Conservation (phyloP, 495 filamentous ascomycete species). For the Aspergillus heteromorphus region DNA sequence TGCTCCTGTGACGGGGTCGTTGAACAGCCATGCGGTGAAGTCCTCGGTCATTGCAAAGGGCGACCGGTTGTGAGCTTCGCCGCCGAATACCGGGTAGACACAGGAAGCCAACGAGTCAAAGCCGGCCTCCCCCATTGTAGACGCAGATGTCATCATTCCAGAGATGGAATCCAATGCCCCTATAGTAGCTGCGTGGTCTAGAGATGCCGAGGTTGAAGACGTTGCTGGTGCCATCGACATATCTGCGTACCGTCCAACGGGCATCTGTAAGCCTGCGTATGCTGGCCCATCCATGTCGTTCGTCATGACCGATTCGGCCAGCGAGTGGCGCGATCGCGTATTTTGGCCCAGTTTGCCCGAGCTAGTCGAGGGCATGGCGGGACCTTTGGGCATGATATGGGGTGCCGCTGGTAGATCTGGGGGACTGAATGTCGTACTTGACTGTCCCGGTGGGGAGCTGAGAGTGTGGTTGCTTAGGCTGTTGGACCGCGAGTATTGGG, state of each 20-base stretch:
- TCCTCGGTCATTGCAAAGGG: constrained; percentile 88
- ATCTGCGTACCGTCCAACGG: constrained; percentile 26
- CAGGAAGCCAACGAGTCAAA: constrained; percentile 65
- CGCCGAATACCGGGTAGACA: constrained; percentile 78
- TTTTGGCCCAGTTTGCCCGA: constrained; percentile 13
- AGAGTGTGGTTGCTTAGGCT: constrained; percentile 14
- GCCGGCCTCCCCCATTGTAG: constrained; percentile 31
- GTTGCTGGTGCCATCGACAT: constrained; percentile 19
- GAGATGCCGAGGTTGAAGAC: constrained; percentile 10
- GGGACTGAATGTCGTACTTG: constrained; percentile 14
- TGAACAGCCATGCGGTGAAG: constrained; percentile 89
- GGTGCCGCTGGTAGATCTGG: constrained; percentile 12
- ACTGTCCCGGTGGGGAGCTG: constrained; percentile 14
- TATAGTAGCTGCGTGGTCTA: constrained; percentile 12
- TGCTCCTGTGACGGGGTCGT: constrained; percentile 42
- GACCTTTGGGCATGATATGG: constrained; percentile 3
- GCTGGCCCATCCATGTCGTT: constrained; percentile 22
- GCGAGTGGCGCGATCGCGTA: constrained; percentile 5
- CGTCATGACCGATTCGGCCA: constrained; percentile 14
- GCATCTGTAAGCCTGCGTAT: constrained; percentile 20
- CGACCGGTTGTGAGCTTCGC: constrained; percentile 74
- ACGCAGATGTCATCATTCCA: constrained; percentile 26
- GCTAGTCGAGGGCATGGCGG: constrained; percentile 12
- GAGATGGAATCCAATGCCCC: constrained; percentile 28
- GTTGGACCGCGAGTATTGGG: constrained; percentile 4